phyloP scores from a whole-genome alignment of 2,329 filamentous ascomycete species.

The Madurella fahalii region DNA sequence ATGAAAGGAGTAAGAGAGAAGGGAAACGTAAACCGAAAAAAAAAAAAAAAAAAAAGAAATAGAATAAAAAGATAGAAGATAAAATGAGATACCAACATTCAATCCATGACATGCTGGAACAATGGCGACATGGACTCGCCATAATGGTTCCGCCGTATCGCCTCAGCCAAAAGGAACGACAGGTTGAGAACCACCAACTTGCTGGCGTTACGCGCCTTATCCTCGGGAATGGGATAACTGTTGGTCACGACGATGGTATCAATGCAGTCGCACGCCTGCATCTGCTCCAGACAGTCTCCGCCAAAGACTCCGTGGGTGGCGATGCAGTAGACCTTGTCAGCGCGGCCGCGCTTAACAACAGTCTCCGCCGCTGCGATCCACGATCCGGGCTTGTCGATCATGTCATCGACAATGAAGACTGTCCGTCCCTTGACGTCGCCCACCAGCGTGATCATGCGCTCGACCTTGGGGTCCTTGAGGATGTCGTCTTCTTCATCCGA shows the following conservation, averaged over 20 bases:
- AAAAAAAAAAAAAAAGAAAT: no score
- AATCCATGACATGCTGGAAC: constrained; percentile 64
- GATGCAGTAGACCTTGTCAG: constrained; percentile 95
- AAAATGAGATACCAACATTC: constrained; percentile 26
- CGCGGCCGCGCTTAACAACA: constrained; percentile 85
- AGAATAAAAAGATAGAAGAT: constrained; percentile 17
- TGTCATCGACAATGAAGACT: constrained; percentile 95
- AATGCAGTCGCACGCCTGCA: constrained; percentile 90
- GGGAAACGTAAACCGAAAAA: no score
- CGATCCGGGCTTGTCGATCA: constrained; percentile 95
- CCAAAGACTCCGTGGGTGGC: constrained; percentile 95
- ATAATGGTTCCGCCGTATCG: constrained; percentile 93
- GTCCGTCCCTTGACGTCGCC: constrained; percentile 85
- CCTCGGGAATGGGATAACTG: constrained; percentile 84
- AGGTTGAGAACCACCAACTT: constrained; percentile 91
- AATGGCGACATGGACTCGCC: constrained; percentile 74
- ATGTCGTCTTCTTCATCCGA: constrained; percentile 92
- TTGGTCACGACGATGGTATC: constrained; percentile 94
- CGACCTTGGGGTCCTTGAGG: constrained; percentile 73
- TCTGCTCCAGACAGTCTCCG: constrained; percentile 79
- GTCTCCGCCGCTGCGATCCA: constrained; percentile 98
- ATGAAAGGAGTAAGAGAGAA: neutral
- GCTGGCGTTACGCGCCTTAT: constrained; percentile 63
- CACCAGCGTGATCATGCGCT: constrained; percentile 96
- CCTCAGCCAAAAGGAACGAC: constrained; percentile 81